Evolutionary conservation across 2,329 filamentous ascomycete species (phyloP), one percentile per base, ranked within the genome.

Genomic region (Fusarium siculi): DNA sequence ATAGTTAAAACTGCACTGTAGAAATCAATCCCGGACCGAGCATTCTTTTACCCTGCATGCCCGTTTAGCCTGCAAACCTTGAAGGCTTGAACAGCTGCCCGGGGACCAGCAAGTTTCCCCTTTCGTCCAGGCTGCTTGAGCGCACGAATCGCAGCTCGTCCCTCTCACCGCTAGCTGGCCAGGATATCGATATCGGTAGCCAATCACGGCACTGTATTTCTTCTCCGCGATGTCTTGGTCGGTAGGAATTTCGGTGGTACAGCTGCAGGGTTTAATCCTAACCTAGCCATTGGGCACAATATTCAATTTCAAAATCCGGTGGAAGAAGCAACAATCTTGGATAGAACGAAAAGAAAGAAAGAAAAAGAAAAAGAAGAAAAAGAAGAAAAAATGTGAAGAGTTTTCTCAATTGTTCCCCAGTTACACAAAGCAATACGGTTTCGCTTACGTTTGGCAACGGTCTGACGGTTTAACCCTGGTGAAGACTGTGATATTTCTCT

Each of bases 131-230:
- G 37, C 50, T 53, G 40, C 9, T 54, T 66, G 70, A 65, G 57
- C 69, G 70, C 70, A 59, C 70, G 47, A 73, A 73, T 73, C 52
- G 36, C 50, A 70, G 43, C 34, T 23, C 36, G 40, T 44, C 25
- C 39, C 40, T 47, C 60, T 73, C 70, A 73, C 70, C 70, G 70
- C 70, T 60, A 57, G 70, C 70, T 47, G 65, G 60, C 70, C 73
- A 70, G 70, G 70, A 56, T 73, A 57, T 60, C 9, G 44, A 62
- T 73, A 49, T 66, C 15, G 70, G 70, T 73, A 73, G 65, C 70
- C 70, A 73, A 73, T 73, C 52, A 66, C 65, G 65, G 70, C 47
- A 55, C 43, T 25, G 14, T 14, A 46, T 50, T 14, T n/a, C 65
- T 70, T 70, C 70, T 73, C 70, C 70, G 70, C 70, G 60, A 73